phyloP scores from a whole-genome alignment of 140 eudicot genomes.

The Bidens hawaiensis region DNA sequence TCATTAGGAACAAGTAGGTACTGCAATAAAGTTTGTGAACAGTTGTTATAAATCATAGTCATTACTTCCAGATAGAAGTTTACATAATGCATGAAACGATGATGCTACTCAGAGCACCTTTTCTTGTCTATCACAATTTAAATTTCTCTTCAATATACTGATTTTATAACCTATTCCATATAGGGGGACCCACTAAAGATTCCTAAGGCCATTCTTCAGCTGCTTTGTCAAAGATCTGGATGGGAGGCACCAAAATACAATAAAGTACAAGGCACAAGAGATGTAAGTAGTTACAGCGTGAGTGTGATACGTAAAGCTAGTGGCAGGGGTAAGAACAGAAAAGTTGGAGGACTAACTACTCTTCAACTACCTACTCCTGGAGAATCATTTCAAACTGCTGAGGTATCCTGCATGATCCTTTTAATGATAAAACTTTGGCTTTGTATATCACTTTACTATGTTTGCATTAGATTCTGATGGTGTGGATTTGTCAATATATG shows the following conservation, averaged over 20 bases:
- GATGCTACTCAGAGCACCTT: not conserved
- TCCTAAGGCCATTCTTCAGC: slow-evolving; percentile 95
- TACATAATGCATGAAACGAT: not conserved
- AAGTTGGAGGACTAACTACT: slow-evolving; percentile 84
- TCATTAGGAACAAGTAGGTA: not conserved
- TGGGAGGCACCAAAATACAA: slow-evolving; percentile 97
- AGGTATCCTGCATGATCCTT: slow-evolving; percentile 36
- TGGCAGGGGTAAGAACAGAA: slow-evolving; percentile 95
- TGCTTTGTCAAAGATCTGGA: slow-evolving; percentile 87
- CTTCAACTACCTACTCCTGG: slow-evolving; percentile 67
- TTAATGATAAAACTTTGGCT: not conserved
- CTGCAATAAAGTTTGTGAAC: not conserved
- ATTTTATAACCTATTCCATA: too few species aligned
- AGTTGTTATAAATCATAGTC: not conserved
- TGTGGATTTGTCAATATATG: not conserved
- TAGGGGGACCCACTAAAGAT: slow-evolving; percentile 91
- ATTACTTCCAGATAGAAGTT: not conserved
- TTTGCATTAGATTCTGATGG: not conserved
- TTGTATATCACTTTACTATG: not conserved
- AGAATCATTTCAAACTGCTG: slow-evolving; percentile 51
- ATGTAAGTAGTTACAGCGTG: slow-evolving; percentile 56
- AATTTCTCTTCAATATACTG: not conserved
- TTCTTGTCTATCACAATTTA: not conserved
- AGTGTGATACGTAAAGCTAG: slow-evolving; percentile 87
- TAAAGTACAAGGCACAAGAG: slow-evolving; percentile 51